phyloP scores from a whole-genome alignment of 306 rosid species.

The Adenanthera pavonina region DNA sequence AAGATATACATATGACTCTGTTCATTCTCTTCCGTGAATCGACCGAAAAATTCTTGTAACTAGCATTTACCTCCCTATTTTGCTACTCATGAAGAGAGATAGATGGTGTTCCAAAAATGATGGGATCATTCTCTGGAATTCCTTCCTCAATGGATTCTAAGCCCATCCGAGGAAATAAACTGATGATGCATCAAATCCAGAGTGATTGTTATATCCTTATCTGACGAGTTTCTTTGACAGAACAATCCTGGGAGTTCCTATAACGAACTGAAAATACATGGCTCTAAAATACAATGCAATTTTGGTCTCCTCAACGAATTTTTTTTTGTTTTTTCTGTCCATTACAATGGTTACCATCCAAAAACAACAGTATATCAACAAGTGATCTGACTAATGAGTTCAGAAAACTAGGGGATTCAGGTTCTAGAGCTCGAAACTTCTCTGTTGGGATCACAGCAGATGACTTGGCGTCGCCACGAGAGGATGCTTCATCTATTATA shows the following conservation, averaged over 20 bases:
- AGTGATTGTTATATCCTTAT: conserved; percentile 63
- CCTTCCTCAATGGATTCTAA: background rate
- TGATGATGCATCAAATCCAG: conserved; percentile 54
- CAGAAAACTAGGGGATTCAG: conserved; percentile 74
- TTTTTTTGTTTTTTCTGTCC: background rate
- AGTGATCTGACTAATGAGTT: conserved; percentile 87
- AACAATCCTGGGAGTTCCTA: conserved; percentile 75
- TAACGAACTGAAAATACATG: conserved; percentile 15
- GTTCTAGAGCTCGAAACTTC: conserved; percentile 56
- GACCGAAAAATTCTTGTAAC: background rate
- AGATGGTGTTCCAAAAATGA: background rate
- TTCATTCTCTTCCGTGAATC: background rate
- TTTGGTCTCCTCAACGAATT: conserved; percentile 3
- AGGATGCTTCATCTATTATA: conserved; percentile 49
- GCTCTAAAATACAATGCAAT: background rate
- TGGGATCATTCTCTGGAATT: conserved; percentile 6
- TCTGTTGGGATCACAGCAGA: conserved; percentile 77
- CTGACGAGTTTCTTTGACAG: conserved; percentile 75
- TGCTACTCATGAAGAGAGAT: background rate
- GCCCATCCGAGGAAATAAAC: background rate
- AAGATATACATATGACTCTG: background rate
- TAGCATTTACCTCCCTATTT: conserved; percentile 3
- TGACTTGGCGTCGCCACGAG: conserved; percentile 74
- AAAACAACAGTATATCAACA: conserved; percentile 82
- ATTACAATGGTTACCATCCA: conserved; percentile 70